phyloP scores from a whole-genome alignment of 139 green algal genomes.

The Bryopsis sp. region DNA sequence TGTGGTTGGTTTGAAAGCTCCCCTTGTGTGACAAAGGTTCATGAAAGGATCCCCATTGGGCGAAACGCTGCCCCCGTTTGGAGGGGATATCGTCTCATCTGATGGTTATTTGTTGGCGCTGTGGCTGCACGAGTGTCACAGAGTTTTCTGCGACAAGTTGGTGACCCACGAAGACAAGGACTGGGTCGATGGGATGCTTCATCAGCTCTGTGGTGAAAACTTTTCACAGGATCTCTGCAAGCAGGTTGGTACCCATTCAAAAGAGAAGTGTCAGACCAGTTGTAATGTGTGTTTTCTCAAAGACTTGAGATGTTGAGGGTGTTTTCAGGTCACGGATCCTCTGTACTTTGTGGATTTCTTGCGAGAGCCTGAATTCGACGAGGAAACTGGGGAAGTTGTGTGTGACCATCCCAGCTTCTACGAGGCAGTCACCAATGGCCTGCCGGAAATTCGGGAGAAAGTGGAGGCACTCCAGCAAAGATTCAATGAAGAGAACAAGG shows the following conservation, averaged over 20 bases:
- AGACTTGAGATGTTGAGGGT: too few species aligned
- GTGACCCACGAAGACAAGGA: slow-evolving; percentile 73
- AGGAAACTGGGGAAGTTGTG: slow-evolving; percentile 69
- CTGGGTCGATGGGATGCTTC: slow-evolving; percentile 63
- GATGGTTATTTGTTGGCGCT: slow-evolving; percentile 81
- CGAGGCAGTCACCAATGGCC: slow-evolving; percentile 60
- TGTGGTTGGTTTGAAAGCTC: not conserved
- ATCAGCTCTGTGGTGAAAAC: slow-evolving; percentile 51
- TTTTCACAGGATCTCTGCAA: slow-evolving; percentile 60
- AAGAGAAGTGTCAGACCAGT: too few species aligned
- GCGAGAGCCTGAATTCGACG: slow-evolving; percentile 69
- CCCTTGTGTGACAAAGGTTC: slow-evolving; percentile 25
- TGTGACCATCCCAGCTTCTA: slow-evolving; percentile 74
- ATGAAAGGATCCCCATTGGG: slow-evolving; percentile 16
- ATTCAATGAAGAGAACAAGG: slow-evolving; percentile 77
- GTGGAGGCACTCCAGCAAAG: slow-evolving; percentile 61
- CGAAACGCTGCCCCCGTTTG: slow-evolving; percentile 34
- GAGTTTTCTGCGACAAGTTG: slow-evolving; percentile 88
- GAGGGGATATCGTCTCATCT: slow-evolving; percentile 52
- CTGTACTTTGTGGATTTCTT: slow-evolving; percentile 92
- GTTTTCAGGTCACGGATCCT: slow-evolving; percentile 63
- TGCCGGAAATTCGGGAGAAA: slow-evolving; percentile 49
- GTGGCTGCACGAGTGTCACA: slow-evolving; percentile 85
- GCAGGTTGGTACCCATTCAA: slow-evolving; percentile 34
- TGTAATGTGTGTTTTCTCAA: too few species aligned